Evolutionary conservation across 2,329 filamentous ascomycete species (phyloP), one percentile per base, ranked within the genome.

Genomic region (Phialophora chinensis): DNA sequence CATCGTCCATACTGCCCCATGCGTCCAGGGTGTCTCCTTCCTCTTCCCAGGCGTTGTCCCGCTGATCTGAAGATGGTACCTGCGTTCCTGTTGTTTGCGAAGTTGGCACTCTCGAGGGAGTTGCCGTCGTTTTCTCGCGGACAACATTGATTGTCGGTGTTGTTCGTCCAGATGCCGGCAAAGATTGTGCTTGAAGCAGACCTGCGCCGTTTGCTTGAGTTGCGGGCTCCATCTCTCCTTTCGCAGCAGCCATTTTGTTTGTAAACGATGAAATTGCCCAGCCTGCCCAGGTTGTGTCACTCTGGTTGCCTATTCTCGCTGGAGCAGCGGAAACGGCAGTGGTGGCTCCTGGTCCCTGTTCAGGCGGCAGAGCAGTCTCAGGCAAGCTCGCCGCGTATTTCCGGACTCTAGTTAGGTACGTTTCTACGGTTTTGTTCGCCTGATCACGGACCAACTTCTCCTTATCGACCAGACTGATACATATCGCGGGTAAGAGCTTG

Each of bases 261-360:
- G 95, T 98, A 76, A 99, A 99, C 1, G 93, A 97, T 0, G 95
- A 98, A 62, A 99, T 97, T 1, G 95, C 95, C 95, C 95, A 99
- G 12, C 95, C 95, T 1, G 95, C 88, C 95, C 95, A 98, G 2
- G 88, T 88, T 25, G 85, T 82, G 47, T 85, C 86, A 67, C 92
- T 90, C 1, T 92, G 89, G 1, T 91, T 95, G 69, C 90, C 89
- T 84, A 96, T 95, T 38, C 92, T 87, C 23, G 79, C 75, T 49
- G 80, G 77, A 14, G 75, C 77, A 33, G 79, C 76, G 25, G 71
- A 68, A 67, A 79, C 76, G 27, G 71, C 68, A 68, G 68, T 70
- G 66, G 79, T 81, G 4, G 81, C 81, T 27, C 83, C 79, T 12
- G 84, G 77, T 2, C 85, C 79, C 27, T 82, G 82, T 20, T 89